Base-by-base conservation (phyloP, 257 asterid species). In the Solanum piurae region DNA sequence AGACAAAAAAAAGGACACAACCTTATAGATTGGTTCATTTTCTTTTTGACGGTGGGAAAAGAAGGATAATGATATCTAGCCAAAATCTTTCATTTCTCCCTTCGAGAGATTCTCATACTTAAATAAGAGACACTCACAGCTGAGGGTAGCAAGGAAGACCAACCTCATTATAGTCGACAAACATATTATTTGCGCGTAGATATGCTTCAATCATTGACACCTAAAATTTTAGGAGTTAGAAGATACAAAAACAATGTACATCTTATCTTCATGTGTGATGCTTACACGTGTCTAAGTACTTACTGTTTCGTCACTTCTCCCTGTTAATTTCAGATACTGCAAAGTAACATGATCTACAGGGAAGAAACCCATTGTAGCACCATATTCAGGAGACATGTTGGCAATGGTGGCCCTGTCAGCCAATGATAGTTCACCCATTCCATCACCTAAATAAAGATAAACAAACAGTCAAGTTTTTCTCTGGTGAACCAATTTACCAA, bases 361-460 rank as follows among this genome's bases (percentile, higher is more conserved):
- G 93, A 96, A 96, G 93, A 96, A 96, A 20, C 99, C 98, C 99
- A 96, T 96, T 58, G 99, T 96, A 86, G 99, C 98, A 86, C 98
- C 98, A 93, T 97, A 97, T 91, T 97, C 99, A 0, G 99, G 99
- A 71, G 99, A 95, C 99, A 97, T 97, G 92, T 97, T 97, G 85
- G 99, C 98, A 83, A 97, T 97, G 88, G 98, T 97, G 85, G 99
- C 99, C 90, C 99, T 93, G 92, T 97, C 99, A 91, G 99, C 98
- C 92, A 97, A 91, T 83, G 99, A 95, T 89, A 95, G 91, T 93
- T 93, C 86, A 90, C 95, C 98, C 87, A 95, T 94, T 82, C 98
- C 99, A 71, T 69, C 89, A 87, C 99, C 99, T 97, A 92, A 86
- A 89, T 86, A 89, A 52, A 79, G 34, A 38, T 4, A 87, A 23